phyloP scores from a whole-genome alignment of 352 stramenopile genomes.

The Thalassiosira sp. region DNA sequence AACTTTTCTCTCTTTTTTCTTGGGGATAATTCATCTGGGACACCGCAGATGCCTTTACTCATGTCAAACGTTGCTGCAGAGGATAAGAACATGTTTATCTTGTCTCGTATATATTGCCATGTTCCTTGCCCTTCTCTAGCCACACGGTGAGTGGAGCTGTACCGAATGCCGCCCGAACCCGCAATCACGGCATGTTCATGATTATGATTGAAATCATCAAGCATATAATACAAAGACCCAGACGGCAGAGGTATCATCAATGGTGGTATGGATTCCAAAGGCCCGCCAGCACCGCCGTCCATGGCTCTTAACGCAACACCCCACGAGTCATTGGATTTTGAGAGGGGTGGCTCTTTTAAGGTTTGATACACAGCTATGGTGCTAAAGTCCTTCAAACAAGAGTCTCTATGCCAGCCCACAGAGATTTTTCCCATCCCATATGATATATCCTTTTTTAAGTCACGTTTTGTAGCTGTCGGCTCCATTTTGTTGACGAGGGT shows the following conservation, averaged over 20 bases:
- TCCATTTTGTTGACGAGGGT: constrained; percentile 82
- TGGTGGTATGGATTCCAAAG: constrained; percentile 47
- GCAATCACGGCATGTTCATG: constrained; percentile 86
- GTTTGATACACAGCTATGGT: constrained; percentile 87
- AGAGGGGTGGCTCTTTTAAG: constrained; percentile 13
- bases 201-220: constrained; percentile 89
- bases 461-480: constrained; percentile 54
- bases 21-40: constrained; percentile 21
- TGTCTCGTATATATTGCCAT: constrained; percentile 72
- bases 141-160: constrained; percentile 84
- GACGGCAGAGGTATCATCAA: constrained; percentile 76
- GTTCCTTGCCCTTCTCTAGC: constrained; percentile 61
- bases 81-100: constrained; percentile 33
- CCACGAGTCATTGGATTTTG: constrained; percentile 62
- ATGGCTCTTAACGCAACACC: constrained; percentile 81
- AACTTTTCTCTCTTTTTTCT: constrained; percentile 37
- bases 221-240: constrained; percentile 85
- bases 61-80: constrained; percentile 10
- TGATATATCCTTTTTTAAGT: constrained; percentile 67
- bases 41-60: constrained; percentile 1
- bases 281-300: constrained; percentile 42
- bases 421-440: constrained; percentile 69
- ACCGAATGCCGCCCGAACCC: constrained; percentile 69
- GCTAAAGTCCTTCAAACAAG: constrained; percentile 83
- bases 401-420: constrained; percentile 88